Conservation (phyloP, 2,329 filamentous ascomycete genomes). For the Akanthomyces muscarius region DNA sequence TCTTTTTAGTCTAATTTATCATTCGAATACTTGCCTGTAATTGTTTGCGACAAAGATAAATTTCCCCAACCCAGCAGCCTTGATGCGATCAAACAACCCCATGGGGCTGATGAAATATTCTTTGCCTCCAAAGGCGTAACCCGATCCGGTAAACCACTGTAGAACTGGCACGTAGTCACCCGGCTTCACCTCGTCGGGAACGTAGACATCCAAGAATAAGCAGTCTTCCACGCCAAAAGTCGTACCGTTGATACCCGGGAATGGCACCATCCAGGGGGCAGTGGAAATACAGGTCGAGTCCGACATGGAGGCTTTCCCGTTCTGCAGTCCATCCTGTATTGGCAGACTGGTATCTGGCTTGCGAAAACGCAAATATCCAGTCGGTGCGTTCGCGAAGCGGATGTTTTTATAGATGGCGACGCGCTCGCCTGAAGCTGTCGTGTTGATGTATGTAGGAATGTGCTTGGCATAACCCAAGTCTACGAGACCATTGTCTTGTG, state of each 20-base stretch:
- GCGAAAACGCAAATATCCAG: conserved; percentile 24
- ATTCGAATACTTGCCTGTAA: conserved; percentile 17
- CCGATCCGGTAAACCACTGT: conserved; percentile 21
- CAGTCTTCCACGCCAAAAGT: conserved; percentile 24
- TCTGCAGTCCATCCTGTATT: conserved; percentile 18
- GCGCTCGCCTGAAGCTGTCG: conserved; percentile 20
- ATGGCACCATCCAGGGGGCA: conserved; percentile 18
- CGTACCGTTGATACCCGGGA: conserved; percentile 21
- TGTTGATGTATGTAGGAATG: conserved; percentile 21
- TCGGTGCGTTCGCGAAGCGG: conserved; percentile 24
- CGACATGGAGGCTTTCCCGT: conserved; percentile 14
- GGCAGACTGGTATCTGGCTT: conserved; percentile 19
- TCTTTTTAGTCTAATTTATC: too few relatives aligned
- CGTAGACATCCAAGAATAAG: conserved; percentile 24
- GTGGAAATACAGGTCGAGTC: conserved; percentile 20
- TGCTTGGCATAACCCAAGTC: conserved; percentile 22
- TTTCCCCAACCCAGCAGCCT: conserved; percentile 13
- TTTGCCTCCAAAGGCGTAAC: conserved; percentile 24
- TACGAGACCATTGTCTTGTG: conserved; percentile 2
- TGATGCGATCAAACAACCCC: conserved; percentile 22
- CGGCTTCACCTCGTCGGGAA: conserved; percentile 20
- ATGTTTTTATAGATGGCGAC: conserved; percentile 26
- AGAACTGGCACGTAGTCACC: conserved; percentile 23
- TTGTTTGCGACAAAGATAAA: conserved; percentile 24
- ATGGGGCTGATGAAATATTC: conserved; percentile 19